Conservation (phyloP, 495 filamentous ascomycete genomes). For the Hypoxylon cercidicola region DNA sequence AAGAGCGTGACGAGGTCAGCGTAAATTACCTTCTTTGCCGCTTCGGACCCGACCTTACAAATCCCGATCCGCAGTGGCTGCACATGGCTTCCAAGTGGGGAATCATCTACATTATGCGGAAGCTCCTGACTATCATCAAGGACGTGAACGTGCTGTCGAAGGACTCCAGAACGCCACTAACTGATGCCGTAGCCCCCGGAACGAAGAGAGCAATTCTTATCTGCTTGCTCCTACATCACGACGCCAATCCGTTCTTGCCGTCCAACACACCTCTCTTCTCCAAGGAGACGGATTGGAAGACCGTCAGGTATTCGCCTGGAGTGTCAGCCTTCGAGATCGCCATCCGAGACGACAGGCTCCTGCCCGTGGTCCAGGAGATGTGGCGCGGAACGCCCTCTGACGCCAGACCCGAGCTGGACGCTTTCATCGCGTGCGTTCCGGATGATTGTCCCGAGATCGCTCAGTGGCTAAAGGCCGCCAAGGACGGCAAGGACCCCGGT, state of each 20-base stretch:
- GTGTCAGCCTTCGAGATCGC: conserved; percentile 5
- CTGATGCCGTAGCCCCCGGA: background rate
- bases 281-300: background rate
- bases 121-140: background rate
- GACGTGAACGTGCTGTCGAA: background rate
- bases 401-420: background rate
- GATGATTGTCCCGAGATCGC: background rate
- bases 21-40: background rate
- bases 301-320: background rate
- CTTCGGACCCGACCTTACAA: background rate
- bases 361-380: background rate
- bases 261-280: too few species aligned
- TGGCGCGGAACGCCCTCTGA: background rate
- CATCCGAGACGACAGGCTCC: background rate
- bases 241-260: background rate
- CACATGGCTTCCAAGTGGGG: background rate
- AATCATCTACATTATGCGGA: background rate
- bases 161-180: background rate
- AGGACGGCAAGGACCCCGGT: background rate
- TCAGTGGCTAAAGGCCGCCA: background rate
- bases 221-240: background rate
- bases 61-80: background rate
- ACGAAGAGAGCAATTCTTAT: background rate
- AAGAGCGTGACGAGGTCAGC: background rate
- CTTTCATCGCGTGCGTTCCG: background rate